phyloP scores from a whole-genome alignment of 2,329 filamentous ascomycete genomes.

The Chrysoporthe austroafricana region DNA sequence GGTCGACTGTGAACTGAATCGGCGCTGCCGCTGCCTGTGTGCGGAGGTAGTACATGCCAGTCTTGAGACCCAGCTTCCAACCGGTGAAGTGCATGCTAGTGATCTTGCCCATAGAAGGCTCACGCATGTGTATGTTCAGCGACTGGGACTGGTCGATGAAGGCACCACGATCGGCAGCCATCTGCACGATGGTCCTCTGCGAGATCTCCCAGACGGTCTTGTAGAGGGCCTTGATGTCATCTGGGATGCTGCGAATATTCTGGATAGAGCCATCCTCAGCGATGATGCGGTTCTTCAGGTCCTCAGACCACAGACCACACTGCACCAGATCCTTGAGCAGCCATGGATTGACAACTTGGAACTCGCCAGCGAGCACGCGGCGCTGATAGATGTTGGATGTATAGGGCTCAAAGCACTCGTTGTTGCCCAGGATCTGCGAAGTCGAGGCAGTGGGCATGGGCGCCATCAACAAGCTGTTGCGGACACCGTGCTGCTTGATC shows the following conservation, averaged over 20 bases:
- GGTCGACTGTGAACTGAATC: conserved; percentile 98
- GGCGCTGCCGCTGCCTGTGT: conserved; percentile 96
- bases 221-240: conserved; percentile 95
- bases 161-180: conserved; percentile 96
- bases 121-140: conserved; percentile 99
- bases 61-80: conserved; percentile 99
- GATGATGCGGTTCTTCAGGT: conserved; percentile 99
- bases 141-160: conserved; percentile 99
- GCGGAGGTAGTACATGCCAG: conserved; percentile 99
- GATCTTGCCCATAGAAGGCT: conserved; percentile 99
- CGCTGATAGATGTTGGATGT: conserved; percentile 99
- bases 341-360: conserved; percentile 99
- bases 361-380: conserved; percentile 95
- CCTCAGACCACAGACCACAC: conserved; percentile 96
- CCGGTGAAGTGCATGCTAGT: conserved; percentile 99
- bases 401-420: conserved; percentile 99
- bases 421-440: conserved; percentile 97
- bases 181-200: conserved; percentile 92
- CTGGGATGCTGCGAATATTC: conserved; percentile 94
- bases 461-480: conserved; percentile 92
- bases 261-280: conserved; percentile 94
- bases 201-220: conserved; percentile 99
- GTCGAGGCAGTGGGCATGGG: conserved; percentile 98
- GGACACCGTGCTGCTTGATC: conserved; percentile 90
- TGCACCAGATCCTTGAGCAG: conserved; percentile 97